Conservation (phyloP, 139 green algal species). For the Medakamo hakoo region DNA sequence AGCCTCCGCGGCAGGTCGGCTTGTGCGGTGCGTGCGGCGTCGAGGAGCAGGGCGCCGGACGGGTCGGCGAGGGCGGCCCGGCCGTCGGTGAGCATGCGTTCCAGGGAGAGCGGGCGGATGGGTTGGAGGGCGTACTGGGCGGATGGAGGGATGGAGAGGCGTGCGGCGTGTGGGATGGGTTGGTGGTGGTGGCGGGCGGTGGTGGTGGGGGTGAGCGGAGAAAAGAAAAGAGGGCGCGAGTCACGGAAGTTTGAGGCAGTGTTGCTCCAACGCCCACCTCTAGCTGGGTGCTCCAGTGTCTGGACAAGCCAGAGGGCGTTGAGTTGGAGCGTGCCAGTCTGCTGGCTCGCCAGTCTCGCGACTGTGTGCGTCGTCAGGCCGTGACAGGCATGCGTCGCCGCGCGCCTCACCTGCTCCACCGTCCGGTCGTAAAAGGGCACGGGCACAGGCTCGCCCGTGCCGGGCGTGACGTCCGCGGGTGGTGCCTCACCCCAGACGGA, state of each 20-base stretch:
- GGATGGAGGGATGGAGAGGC: too few relatives aligned
- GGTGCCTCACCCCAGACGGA: conserved; percentile 4
- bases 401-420: conserved; percentile 31
- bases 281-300: too few relatives aligned
- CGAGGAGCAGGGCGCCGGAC: conserved; percentile 13
- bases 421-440: conserved; percentile 51
- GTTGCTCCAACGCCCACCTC: not conserved
- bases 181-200: too few relatives aligned
- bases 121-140: conserved; percentile 30
- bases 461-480: too few relatives aligned
- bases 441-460: not conserved
- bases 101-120: conserved; percentile 31
- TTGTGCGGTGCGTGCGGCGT: conserved; percentile 29
- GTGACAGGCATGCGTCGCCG: too few relatives aligned
- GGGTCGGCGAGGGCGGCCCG: not conserved
- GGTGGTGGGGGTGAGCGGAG: not conserved
- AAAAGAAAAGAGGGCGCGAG: not conserved
- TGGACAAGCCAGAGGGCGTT: too few relatives aligned
- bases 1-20: conserved; percentile 65
- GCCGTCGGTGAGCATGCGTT: not conserved
- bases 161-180: too few relatives aligned
- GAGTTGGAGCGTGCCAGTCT: too few relatives aligned
- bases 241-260: not conserved
- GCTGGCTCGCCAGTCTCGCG: too few relatives aligned
- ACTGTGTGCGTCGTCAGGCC: too few relatives aligned